phyloP scores from a whole-genome alignment of 257 asterid species.

The Gentiana straminea region DNA sequence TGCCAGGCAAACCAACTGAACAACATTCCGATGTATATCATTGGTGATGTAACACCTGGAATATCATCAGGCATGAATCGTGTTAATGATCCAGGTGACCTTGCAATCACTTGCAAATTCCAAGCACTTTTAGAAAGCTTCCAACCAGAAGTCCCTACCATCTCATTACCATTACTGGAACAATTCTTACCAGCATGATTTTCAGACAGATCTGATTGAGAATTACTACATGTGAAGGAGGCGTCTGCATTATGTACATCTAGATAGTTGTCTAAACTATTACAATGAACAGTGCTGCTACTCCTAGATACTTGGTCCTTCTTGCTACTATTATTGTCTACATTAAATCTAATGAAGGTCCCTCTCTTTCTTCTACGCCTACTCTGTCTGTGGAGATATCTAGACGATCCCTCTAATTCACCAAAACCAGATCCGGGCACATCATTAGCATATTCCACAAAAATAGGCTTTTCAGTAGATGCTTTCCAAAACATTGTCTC shows the following conservation, averaged over 20 bases:
- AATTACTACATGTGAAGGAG: conserved; percentile 15
- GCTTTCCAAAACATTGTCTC: conserved; percentile 93
- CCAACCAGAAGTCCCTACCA: conserved; percentile 93
- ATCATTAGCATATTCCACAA: conserved; percentile 92
- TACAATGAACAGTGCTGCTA: conserved; percentile 9
- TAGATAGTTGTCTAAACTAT: conserved; percentile 27
- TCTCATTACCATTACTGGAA: conserved; percentile 30
- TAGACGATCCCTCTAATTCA: conserved; percentile 66
- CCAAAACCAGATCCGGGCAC: conserved; percentile 96
- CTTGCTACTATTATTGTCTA: conserved; percentile 26
- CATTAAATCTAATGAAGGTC: conserved; percentile 50
- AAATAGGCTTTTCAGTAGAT: conserved; percentile 74
- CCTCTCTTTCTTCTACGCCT: conserved; percentile 60
- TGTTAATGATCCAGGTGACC: conserved; percentile 91
- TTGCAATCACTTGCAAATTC: conserved; percentile 93
- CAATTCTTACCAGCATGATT: conserved; percentile 26
- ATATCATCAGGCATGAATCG: conserved; percentile 99
- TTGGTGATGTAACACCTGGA: conserved; percentile 98
- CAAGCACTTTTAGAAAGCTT: conserved; percentile 93
- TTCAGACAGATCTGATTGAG: conserved; percentile 18
- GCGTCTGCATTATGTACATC: conserved; percentile 16
- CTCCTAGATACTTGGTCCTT: conserved; percentile 27
- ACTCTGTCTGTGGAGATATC: conserved; percentile 39
- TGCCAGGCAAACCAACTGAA: conserved; percentile 99
- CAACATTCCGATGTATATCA: conserved; percentile 95